Evolutionary conservation across 768 basidiomycete genomes (phyloP).

Genomic region (Suillus fuscotomentosus): DNA sequence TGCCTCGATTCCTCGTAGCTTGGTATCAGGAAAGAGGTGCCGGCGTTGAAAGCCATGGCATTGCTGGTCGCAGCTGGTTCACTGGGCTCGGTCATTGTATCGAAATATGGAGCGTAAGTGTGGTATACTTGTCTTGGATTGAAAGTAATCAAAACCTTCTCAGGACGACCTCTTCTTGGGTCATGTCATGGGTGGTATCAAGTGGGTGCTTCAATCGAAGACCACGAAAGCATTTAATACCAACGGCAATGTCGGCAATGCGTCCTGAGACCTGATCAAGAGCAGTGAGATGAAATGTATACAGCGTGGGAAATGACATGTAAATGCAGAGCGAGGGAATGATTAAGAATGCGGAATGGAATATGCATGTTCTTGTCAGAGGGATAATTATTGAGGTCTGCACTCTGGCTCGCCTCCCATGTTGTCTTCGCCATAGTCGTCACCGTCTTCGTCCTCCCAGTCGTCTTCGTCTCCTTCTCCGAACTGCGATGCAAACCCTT

Average conservation of each 20-base stretch:
- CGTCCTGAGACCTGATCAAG: conserved; percentile 10
- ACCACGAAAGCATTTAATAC: conserved; percentile 69
- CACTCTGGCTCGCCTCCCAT: conserved; percentile 54
- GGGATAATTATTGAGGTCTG: conserved; percentile 47
- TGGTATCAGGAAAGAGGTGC: conserved; percentile 83
- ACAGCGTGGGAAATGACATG: conserved; percentile 20
- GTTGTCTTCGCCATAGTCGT: conserved; percentile 44
- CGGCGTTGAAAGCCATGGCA: conserved; percentile 49
- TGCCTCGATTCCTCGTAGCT: conserved; percentile 40
- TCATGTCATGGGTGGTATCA: conserved; percentile 75
- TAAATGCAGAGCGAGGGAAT: conserved; percentile 24
- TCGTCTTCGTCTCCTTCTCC: conserved; percentile 69
- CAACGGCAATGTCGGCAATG: conserved; percentile 58
- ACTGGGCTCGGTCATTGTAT: conserved; percentile 79
- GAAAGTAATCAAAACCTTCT: conserved; percentile 3
- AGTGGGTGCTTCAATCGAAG: conserved; percentile 68
- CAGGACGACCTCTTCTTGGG: conserved; percentile 67
- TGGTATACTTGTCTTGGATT: neutral
- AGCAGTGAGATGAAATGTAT: conserved; percentile 18
- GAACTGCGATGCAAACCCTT: conserved; percentile 66
- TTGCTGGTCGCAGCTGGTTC: conserved; percentile 78
- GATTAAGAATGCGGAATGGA: conserved; percentile 13
- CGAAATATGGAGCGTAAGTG: conserved; percentile 70
- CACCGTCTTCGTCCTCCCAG: conserved; percentile 72
- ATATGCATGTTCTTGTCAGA: conserved; percentile 9